Evolutionary conservation across 768 basidiomycete species (phyloP), one percentile per base, ranked within the genome.

Genomic region (Mycena floridula): DNA sequence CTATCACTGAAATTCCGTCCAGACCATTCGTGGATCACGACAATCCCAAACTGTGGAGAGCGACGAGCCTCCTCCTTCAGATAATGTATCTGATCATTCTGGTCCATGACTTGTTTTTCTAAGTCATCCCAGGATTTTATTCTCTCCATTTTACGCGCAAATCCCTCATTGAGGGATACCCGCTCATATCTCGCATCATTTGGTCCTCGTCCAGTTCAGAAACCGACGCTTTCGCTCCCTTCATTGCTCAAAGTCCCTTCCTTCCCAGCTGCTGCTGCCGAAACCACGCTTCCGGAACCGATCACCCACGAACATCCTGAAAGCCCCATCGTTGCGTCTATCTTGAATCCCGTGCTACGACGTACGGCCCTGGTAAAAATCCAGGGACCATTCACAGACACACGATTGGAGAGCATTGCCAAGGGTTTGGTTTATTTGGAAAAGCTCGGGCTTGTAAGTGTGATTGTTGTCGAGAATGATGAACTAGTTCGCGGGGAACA

Each of bases 291-390:
- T 43, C 9, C 47, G 54, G 23, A 56, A 45, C 32, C 58, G 45
- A 56, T 60, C 40, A 53, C 59, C 53, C 45, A 52, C 25, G 66
- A 63, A 38, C 56, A 66, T 7, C 69, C 71, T 50, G 69, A 73
- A 7, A 81, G 68, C 47, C 77, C 74, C 7, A 69, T 85, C 52
- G 65, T 86, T 48, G 74, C 79, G 5, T 82, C 83, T n/a, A 83
- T 88, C 52, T 71, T 94, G n/a, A 73, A 93, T 56, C 94, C 94
- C 5, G 78, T 89, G 43, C 69, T 81, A 46, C 77, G 82, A 36
- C 85, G 90, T 42, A 95, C 96, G 1, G 92, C 94, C 4, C 80
- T 99, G 13, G 94, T 99, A 54, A 98, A 98, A 66, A 69, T 98
- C 2, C 96, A 98, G 62, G 92, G 94, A 8, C 96, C 96, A 2